Evolutionary conservation across 2,329 filamentous ascomycete species (phyloP), one percentile per base, ranked within the genome.

Genomic region (Hypomyces rosellus): DNA sequence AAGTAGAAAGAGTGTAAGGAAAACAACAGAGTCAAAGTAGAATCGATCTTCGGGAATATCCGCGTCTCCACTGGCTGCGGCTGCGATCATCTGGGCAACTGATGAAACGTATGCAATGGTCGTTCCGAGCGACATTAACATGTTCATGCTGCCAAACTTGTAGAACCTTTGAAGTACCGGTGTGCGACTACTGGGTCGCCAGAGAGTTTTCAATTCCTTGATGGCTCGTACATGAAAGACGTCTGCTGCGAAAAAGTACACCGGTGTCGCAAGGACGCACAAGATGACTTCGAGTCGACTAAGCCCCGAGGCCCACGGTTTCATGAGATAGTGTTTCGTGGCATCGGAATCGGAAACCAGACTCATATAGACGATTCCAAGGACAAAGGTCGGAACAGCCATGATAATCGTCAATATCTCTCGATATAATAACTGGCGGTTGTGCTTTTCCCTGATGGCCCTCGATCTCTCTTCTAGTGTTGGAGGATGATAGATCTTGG

Each of bases 111-210:
- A 96, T 1, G 91, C 91, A 53, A 96, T 89, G 2, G 82, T 86
- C 0, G 91, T 95, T 5, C 90, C 91, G 2, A 95, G 76, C 7
- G 87, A 93, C 69, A 96, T 91, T 53, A 96, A 78, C 72, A 95
- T 86, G 63, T 95, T 95, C 91, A 96, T 96, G 71, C 90, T 96
- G 8, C 91, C 91, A 61, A 96, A 96, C n/a, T 87, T 84, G 65
- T 90, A 89, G 62, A 96, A 91, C 13, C 91, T 77, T 58, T 85
- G 80, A 14, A 88, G 59, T 4, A 95, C 65, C 0, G 89, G 87
- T 1, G 85, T 85, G 36, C 78, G 81, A 63, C 89, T 95, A 25
- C 82, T 80, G 2, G 73, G 82, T 18, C 86, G 78, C 91, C 91
- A 96, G 55, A 96, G 74, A 0, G 83, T 77, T 54, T 76, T 75